Evolutionary conservation across 495 filamentous ascomycete genomes (phyloP).

Genomic region (Penicillium canescens): DNA sequence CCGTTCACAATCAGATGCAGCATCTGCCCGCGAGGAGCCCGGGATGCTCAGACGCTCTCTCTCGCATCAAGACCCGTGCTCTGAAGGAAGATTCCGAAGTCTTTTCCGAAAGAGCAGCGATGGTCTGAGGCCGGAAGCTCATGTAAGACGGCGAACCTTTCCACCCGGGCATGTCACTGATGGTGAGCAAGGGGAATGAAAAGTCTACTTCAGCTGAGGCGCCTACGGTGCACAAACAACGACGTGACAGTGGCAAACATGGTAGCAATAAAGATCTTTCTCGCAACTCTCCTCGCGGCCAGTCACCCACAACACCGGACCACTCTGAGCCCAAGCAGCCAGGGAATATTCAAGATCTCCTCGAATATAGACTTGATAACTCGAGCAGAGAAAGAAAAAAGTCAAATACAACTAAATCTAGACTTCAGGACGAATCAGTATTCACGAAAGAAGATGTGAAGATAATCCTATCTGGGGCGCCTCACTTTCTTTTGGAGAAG

Average conservation of each 20-base stretch:
- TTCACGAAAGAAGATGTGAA: conserved; percentile 63
- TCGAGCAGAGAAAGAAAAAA: conserved; percentile 1
- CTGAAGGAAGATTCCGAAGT: conserved; percentile 23
- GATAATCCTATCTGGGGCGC: conserved; percentile 73
- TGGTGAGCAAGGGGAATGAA: background rate
- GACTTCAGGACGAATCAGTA: background rate
- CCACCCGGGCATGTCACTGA: background rate
- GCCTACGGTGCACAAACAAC: background rate
- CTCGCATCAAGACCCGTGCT: conserved; percentile 4
- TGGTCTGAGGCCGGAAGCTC: background rate
- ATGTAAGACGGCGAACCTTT: background rate
- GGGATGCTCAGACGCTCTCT: background rate
- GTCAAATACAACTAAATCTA: background rate
- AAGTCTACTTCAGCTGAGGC: background rate
- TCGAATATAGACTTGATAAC: conserved; percentile 25
- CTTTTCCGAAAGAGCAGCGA: conserved; percentile 30
- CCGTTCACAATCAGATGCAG: conserved; percentile 21
- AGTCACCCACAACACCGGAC: background rate
- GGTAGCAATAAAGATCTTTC: conserved; percentile 1
- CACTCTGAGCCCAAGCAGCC: conserved; percentile 30
- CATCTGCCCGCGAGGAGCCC: conserved; percentile 3
- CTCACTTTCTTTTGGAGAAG: conserved; percentile 61
- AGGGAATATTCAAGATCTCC: conserved; percentile 29
- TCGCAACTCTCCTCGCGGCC: conserved; percentile 1
- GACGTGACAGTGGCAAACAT: background rate